Evolutionary conservation across 2,329 filamentous ascomycete species (phyloP), one percentile per base, ranked within the genome.

Genomic region (Trichoderma brevicompactum): DNA sequence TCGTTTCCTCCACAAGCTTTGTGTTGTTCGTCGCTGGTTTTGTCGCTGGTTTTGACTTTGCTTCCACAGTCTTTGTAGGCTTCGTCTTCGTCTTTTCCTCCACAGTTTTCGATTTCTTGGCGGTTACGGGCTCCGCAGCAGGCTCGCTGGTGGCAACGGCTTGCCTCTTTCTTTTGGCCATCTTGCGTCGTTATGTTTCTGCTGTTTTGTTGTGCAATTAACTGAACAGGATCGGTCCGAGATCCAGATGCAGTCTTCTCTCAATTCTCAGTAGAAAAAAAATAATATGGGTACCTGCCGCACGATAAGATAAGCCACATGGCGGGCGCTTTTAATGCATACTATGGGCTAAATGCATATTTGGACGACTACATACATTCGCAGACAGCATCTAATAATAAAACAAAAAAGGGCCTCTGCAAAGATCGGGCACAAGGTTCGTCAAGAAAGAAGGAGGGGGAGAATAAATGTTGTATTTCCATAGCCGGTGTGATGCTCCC

Each of bases 81-180:
- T 76, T 78, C 64, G 46, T n/a, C 15, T 50, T 61, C 3, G 58
- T 8, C 58, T 61, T 65, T 44, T 46, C 50, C 2, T 55, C 64
- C 13, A 52, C 43, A 13, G 70, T 62, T 64, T 76, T 77, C 19
- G 72, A 62, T 66, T 78, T 78, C 60, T 81, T 81, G 13, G 68
- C 70, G 1, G 71, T 48, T 0, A 63, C 65, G 36, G 71, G 28
- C 34, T 74, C 74, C 2, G 69, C n/a, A 6, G 67, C 67, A 15
- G 71, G 52, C 10, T 75, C 72, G 63, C 68, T 72, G 63, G 68
- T 70, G 13, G 69, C 65, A 23, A 68, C 73, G 19, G 77, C 74
- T 67, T 78, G 75, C 74, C 80, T 81, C 80, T 83, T 84, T 73
- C 82, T 77, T 70, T 84, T 84, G 17, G 73, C 80, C 82, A 84